These are phyloP conservation scores for Neurospora sp. DNA, from an alignment of 495 filamentous ascomycete genomes.

Conservation along the genomic window DNA sequence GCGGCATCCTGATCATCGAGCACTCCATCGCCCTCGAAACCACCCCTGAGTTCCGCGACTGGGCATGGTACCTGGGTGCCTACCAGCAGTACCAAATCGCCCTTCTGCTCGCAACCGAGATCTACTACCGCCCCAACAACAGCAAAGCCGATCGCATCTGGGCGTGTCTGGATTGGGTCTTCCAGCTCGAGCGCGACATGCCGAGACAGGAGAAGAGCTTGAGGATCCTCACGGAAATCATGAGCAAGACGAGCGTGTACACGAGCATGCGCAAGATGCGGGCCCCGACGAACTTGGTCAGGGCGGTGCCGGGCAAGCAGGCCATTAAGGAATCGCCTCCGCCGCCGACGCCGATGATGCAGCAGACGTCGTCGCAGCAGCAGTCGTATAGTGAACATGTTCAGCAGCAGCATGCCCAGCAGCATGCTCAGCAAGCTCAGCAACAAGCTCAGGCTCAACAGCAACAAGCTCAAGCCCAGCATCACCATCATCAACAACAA, in stretches of 20 bases:
- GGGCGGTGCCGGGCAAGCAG: conserved; percentile 27
- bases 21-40: conserved; percentile 50
- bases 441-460: conserved; percentile 6
- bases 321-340: conserved; percentile 29
- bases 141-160: conserved; percentile 53
- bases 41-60: conserved; percentile 37
- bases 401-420: not conserved
- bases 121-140: conserved; percentile 46
- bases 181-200: conserved; percentile 44
- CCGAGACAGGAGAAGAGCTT: conserved; percentile 30
- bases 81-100: conserved; percentile 47
- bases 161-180: conserved; percentile 61
- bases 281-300: conserved; percentile 27
- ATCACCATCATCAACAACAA: conserved; percentile 10
- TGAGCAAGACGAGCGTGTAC: conserved; percentile 30
- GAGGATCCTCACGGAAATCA: conserved; percentile 32
- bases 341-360: conserved; percentile 1
- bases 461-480: not conserved
- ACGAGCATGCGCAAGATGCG: conserved; percentile 36
- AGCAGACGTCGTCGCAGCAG: not conserved
- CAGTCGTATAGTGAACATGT: not conserved
- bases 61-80: conserved; percentile 48
- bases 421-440: not conserved
- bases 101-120: conserved; percentile 42
- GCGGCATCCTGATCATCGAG: conserved; percentile 47